Base-by-base conservation (phyloP, 1,284 basidiomycete genomes). In the Ceratobasidium sp. region DNA sequence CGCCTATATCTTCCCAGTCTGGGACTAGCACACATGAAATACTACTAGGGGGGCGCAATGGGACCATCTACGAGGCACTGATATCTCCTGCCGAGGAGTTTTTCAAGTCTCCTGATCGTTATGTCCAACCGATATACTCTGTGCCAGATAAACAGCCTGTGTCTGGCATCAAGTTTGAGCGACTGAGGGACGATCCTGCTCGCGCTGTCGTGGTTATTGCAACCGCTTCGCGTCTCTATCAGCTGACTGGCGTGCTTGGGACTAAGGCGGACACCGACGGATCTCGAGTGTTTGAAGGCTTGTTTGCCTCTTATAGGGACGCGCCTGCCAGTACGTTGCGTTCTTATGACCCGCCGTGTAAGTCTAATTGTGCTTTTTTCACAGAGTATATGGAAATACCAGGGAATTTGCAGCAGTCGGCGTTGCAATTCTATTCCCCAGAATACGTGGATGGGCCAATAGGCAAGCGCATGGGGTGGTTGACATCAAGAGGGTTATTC, bases 81-180 rank as follows among this genome's bases (percentile, higher is more conserved):
- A 85, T 95, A n/a, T 92, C 95, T 83, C 87, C 93, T 49, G 86
- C 92, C 78, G 94, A 96, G 79, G 93, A 96, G 80, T 92, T 97
- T 79, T 96, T 97, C 88, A 96, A 95, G 83, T 92, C 92, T 7
- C 90, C 90, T 77, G 93, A 94, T 79, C 85, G 92, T 64, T 92
- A 96, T 80, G 83, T 96, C 41, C 91, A 93, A 78, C 82, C 88
- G 5, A 88, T 98, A 0, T 96, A 91, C 81, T 87, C 91, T 0
- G 84, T 97, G 3, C 89, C 91, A 0, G 94, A 96, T 79, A 86
- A 88, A 61, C 89, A 91, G 76, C 88, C 92, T 13, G 88, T 98
- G 71, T 92, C 91, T 0, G 95, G 95, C 19, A 83, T 98, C 77
- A 89, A 88, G 77, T 94, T 92, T 80, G 92, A 95, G 77, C 86